Percentiles rank a stretch among this genome's conserved stretches.
These are phyloP conservation scores for Zasmidium angulare DNA, from an alignment of 2,329 filamentous ascomycete genomes.

Conservation along the genomic window DNA sequence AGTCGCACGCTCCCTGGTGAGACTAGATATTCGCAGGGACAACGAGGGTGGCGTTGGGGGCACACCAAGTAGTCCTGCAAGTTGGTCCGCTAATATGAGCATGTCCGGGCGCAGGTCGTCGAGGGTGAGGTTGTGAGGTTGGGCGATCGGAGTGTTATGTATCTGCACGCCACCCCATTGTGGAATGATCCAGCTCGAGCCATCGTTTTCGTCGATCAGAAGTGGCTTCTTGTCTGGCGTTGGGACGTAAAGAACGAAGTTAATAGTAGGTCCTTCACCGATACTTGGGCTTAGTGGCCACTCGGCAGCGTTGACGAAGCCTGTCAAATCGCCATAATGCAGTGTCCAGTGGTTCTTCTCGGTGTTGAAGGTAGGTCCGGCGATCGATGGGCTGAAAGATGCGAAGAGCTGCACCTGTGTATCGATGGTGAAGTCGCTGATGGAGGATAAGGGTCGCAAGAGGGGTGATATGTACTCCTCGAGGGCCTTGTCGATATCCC, in stretches of 20 bases:
- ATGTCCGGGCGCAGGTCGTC: constrained; percentile 75
- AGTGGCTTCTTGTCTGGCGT: constrained; percentile 64
- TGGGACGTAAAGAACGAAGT: constrained; percentile 90
- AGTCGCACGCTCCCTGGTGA: constrained; percentile 81
- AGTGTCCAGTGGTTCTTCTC: constrained; percentile 63
- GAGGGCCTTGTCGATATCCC: constrained; percentile 85
- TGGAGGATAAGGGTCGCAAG: constrained; percentile 72
- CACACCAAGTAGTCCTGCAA: constrained; percentile 82
- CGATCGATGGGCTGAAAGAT: constrained; percentile 62
- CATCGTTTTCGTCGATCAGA: constrained; percentile 58
- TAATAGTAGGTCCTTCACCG: constrained; percentile 87
- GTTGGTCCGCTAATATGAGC: constrained; percentile 85
- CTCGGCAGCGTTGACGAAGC: constrained; percentile 96
- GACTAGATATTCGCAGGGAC: constrained; percentile 77
- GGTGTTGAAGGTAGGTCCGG: constrained; percentile 56
- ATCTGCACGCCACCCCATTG: constrained; percentile 87
- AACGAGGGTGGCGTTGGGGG: constrained; percentile 76
- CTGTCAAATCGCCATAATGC: constrained; percentile 81
- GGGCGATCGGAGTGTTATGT: constrained; percentile 56
- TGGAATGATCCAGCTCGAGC: constrained; percentile 86
- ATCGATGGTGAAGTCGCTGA: constrained; percentile 94
- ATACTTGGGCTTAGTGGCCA: constrained; percentile 96
- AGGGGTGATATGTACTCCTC: constrained; percentile 79
- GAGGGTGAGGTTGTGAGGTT: constrained; percentile 54
- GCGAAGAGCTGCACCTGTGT: constrained; percentile 96